Conservation (phyloP, 768 basidiomycete species). For the Agaricus subrufescens region DNA sequence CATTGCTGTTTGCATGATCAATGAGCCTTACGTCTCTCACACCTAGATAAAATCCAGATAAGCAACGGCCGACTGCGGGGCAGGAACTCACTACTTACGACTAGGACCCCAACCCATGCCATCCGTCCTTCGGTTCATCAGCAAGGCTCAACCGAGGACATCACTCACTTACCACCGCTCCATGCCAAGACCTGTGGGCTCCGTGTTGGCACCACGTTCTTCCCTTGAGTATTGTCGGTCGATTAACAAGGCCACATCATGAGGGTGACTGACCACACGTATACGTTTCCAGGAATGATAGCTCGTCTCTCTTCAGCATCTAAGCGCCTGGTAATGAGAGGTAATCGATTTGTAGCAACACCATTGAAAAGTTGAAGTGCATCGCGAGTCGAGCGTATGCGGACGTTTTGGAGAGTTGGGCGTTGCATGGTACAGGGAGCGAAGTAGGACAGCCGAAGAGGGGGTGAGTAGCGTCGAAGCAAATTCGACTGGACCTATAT, state of each 20-base stretch:
- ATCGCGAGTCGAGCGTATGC: slow-evolving; percentile 74
- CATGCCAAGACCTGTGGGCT: slow-evolving; percentile 79
- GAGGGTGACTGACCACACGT: slow-evolving; percentile 52
- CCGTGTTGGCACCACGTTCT: slow-evolving; percentile 80
- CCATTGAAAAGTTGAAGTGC: slow-evolving; percentile 80
- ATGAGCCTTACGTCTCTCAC: slow-evolving; percentile 43
- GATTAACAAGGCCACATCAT: background rate
- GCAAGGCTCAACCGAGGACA: background rate
- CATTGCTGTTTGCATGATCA: background rate
- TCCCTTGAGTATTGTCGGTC: slow-evolving; percentile 38
- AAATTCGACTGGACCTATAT: slow-evolving; percentile 10
- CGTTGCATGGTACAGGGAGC: slow-evolving; percentile 49
- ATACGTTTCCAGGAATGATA: slow-evolving; percentile 73
- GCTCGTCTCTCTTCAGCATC: slow-evolving; percentile 78
- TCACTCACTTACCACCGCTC: slow-evolving; percentile 59
- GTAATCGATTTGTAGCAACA: slow-evolving; percentile 61
- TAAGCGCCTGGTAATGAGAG: slow-evolving; percentile 75
- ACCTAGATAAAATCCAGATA: slow-evolving; percentile 24
- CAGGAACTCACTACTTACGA: slow-evolving; percentile 34
- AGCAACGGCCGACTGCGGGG: background rate
- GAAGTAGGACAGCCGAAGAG: slow-evolving; percentile 6
- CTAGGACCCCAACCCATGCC: slow-evolving; percentile 85
- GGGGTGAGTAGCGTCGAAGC: slow-evolving; percentile 15
- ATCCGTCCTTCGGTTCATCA: slow-evolving; percentile 34
- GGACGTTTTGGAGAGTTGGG: slow-evolving; percentile 71